Evolutionary conservation across 2,329 filamentous ascomycete genomes (phyloP).

Genomic region (Aspergillus vadensis): DNA sequence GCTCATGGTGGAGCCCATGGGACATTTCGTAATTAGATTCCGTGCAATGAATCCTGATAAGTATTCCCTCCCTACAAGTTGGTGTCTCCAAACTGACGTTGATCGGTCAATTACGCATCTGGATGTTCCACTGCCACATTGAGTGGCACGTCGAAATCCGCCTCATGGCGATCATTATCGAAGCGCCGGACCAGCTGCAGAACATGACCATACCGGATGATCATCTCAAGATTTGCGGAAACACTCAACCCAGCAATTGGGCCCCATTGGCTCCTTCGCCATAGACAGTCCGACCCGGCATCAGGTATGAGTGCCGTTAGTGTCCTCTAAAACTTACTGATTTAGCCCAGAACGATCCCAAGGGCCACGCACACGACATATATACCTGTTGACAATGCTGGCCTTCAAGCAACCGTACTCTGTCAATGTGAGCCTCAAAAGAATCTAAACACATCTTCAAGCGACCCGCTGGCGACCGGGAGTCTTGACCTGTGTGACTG

Average conservation of each 20-base stretch:
- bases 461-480: not conserved
- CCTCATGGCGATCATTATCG: conserved; percentile 35
- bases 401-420: not conserved
- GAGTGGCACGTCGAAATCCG: conserved; percentile 39
- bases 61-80: not conserved
- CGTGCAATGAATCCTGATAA: conserved; percentile 38
- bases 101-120: conserved; percentile 23
- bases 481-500: not conserved
- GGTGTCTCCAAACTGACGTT: not conserved
- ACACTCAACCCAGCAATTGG: not conserved
- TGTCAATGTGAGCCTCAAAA: not conserved
- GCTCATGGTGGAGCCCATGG: conserved; percentile 36
- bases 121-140: conserved; percentile 42
- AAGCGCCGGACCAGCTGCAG: conserved; percentile 29
- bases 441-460: not conserved
- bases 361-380: not conserved
- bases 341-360: not conserved
- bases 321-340: not conserved
- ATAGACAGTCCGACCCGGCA: not conserved
- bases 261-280: conserved; percentile 1
- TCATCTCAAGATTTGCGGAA: conserved; percentile 6
- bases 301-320: not conserved
- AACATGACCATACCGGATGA: conserved; percentile 6
- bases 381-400: not conserved
- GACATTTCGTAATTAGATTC: conserved; percentile 38